phyloP scores from a whole-genome alignment of 305 asterid genomes.

The Andrographis paniculata region DNA sequence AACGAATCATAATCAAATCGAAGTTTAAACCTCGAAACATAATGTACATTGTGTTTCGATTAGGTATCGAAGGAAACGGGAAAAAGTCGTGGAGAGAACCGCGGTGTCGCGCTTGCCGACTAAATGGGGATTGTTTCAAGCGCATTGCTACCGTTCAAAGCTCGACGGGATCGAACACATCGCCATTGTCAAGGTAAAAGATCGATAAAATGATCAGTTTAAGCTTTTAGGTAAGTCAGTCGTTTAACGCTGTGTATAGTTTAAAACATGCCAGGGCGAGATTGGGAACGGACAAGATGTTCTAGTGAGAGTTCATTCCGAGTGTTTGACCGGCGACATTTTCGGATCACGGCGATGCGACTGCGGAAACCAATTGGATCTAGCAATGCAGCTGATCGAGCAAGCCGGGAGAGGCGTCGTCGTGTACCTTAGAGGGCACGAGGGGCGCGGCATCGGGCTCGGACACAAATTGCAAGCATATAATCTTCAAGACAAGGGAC shows the following conservation, averaged over 20 bases:
- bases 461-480: conserved; percentile 82
- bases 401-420: conserved; percentile 67
- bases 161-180: conserved; percentile 75
- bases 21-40: no score
- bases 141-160: conserved; percentile 59
- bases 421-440: conserved; percentile 79
- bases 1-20: no score
- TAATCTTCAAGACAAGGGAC: conserved; percentile 76
- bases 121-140: conserved; percentile 70
- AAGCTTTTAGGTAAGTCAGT: no score
- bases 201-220: background rate
- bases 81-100: conserved; percentile 55
- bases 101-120: conserved; percentile 61
- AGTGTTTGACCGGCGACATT: conserved; percentile 81
- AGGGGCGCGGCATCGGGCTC: conserved; percentile 85
- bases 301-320: conserved; percentile 85
- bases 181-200: conserved; percentile 55
- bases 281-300: conserved; percentile 77
- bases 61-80: conserved; percentile 81
- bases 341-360: conserved; percentile 83
- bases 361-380: conserved; percentile 73
- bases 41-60: conserved; percentile 8
- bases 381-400: conserved; percentile 73
- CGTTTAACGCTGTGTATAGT: background rate
- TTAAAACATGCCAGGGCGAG: conserved; percentile 46